Percentiles rank a stretch among this genome's conserved stretches.
These are phyloP conservation scores for Penicillium fimorum DNA, from an alignment of 495 filamentous ascomycete species.

Conservation along the genomic window DNA sequence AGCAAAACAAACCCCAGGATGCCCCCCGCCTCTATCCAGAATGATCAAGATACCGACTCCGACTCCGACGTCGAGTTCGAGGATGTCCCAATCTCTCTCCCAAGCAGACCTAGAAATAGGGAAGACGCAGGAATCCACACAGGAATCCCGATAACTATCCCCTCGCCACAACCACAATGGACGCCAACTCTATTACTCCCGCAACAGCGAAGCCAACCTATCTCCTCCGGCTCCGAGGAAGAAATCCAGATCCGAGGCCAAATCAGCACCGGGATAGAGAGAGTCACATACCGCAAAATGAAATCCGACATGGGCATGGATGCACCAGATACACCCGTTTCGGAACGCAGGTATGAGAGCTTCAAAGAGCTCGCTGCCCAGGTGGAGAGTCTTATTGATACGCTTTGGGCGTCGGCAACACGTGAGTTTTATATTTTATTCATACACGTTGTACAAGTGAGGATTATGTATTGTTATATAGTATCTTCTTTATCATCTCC, in stretches of 20 bases:
- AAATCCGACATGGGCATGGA: constrained; percentile 60
- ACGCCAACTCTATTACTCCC: constrained; percentile 19
- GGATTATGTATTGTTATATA: background rate
- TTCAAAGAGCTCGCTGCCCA: constrained; percentile 69
- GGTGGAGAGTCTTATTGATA: constrained; percentile 67
- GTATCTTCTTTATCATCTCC: background rate
- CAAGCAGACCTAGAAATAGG: background rate
- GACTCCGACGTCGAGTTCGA: constrained; percentile 29
- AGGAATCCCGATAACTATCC: background rate
- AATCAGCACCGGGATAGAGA: constrained; percentile 20
- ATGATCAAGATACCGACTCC: constrained; percentile 2
- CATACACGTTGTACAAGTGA: background rate
- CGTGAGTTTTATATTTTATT: constrained; percentile 52
- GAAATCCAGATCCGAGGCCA: constrained; percentile 52
- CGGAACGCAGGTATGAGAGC: constrained; percentile 62
- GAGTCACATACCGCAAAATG: constrained; percentile 45
- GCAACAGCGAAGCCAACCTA: constrained; percentile 49
- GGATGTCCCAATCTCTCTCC: constrained; percentile 21
- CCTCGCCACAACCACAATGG: constrained; percentile 9
- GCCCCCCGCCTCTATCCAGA: constrained; percentile 1
- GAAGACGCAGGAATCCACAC: background rate
- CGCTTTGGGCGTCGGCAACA: constrained; percentile 79
- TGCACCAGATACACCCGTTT: constrained; percentile 35
- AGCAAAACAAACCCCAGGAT: constrained; percentile 1
- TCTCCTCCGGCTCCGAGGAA: constrained; percentile 69